Evolutionary conservation across 1,139 yeast genomes (phyloP), one percentile per base, ranked within the genome.

Genomic region (Taphrina sp.): DNA sequence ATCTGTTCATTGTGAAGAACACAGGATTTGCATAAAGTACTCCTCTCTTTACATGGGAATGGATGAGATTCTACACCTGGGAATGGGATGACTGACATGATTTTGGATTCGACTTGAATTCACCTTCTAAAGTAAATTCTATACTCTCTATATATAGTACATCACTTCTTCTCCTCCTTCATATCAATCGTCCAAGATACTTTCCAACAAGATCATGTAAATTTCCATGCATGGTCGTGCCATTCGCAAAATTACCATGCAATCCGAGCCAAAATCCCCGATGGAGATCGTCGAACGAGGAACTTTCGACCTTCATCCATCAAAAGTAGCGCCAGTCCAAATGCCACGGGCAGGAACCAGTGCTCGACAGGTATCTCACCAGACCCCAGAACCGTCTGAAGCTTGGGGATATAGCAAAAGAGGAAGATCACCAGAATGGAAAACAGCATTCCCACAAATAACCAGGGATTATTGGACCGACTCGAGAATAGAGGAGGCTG

Each of bases 261-360:
- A 5, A 71, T 59, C 59, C 60, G 69, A 1, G 79, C 77, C n/a
- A 73, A 24, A n/a, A 72, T 41, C 1, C 74, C 63, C 4, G 65
- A 61, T 4, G 79, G 79, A 57, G 69, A 64, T 51, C 60, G 70
- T 63, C 81, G 70, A n/a, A 66, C 70, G 12, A 63, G 24, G 29
- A 66, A 61, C 64, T 77, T 77, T 61, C 81, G 68, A 26, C 67
- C 39, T 63, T 78, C 82, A 60, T 78, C 81, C 59, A 69, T 69
- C 3, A 63, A 56, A 46, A 76, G 61, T 3, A 76, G 70, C 4
- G 72, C 65, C 2, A 66, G 34, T 2, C 80, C 81, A 62, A 77
- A 74, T 0, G 76, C 79, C 35, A 76, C 45, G 1, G 81, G 76
- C 53, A 76, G 70, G 62, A 77, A 73, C 63, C 73, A 77, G 63